Conservation (phyloP, 306 rosid species). For the Hippophae tibetana region DNA sequence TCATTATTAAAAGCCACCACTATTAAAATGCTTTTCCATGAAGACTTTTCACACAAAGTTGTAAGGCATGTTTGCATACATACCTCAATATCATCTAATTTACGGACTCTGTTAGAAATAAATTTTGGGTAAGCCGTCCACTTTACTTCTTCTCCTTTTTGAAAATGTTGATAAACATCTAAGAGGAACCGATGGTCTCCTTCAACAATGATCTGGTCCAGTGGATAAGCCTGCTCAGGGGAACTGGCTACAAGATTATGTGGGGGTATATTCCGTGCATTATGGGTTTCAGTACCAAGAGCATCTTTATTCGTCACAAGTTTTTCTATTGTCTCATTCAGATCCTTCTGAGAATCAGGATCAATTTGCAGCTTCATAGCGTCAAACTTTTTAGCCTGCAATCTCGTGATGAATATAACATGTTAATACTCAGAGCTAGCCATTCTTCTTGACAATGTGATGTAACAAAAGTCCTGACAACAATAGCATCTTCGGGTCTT, state of each 20-base stretch:
- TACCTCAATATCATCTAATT: slow-evolving; percentile 53
- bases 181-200: slow-evolving; percentile 66
- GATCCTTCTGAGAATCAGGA: slow-evolving; percentile 40
- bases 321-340: slow-evolving; percentile 48
- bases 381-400: slow-evolving; percentile 41
- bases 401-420: slow-evolving; percentile 9
- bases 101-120: slow-evolving; percentile 44
- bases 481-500: not conserved
- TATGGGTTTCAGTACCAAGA: slow-evolving; percentile 35
- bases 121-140: slow-evolving; percentile 49
- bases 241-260: slow-evolving; percentile 58
- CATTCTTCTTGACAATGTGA: not conserved
- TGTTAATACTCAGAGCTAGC: slow-evolving; percentile 13
- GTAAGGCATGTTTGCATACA: not conserved
- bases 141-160: slow-evolving; percentile 22
- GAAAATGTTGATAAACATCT: slow-evolving; percentile 46
- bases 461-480: not conserved
- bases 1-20: slow-evolving; percentile 1
- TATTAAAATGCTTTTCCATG: not conserved
- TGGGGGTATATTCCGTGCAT: slow-evolving; percentile 60
- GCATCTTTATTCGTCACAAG: slow-evolving; percentile 45
- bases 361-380: slow-evolving; percentile 37
- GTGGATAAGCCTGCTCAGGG: slow-evolving; percentile 60
- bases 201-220: slow-evolving; percentile 59
- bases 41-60: slow-evolving; percentile 3